Conservation (phyloP, 768 basidiomycete species). For the Agaricus blazei region DNA sequence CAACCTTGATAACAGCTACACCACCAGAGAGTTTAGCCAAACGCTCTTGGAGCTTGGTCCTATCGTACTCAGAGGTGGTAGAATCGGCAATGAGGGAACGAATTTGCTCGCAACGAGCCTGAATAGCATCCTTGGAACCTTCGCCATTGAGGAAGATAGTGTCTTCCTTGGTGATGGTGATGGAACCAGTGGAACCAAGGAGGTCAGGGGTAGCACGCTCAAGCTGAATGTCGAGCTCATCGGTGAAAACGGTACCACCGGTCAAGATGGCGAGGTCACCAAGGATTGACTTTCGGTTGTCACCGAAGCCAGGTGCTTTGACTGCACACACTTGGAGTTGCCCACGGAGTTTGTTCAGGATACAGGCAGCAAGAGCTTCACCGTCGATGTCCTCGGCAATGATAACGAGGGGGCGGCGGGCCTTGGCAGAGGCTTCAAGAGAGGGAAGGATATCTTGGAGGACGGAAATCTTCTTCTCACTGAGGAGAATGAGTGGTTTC, state of each 20-base stretch:
- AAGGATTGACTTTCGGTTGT: slow-evolving; percentile 98
- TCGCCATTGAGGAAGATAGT: slow-evolving; percentile 94
- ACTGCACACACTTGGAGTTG: slow-evolving; percentile 92
- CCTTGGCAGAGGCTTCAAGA: slow-evolving; percentile 75
- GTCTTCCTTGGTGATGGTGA: slow-evolving; percentile 97
- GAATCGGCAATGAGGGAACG: slow-evolving; percentile 75
- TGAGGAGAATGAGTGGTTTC: slow-evolving; percentile 90
- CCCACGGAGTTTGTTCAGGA: slow-evolving; percentile 98
- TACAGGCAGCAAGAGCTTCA: slow-evolving; percentile 95
- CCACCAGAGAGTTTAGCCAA: slow-evolving; percentile 94
- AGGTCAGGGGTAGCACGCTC: slow-evolving; percentile 85
- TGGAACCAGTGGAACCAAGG: slow-evolving; percentile 85
- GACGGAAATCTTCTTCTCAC: slow-evolving; percentile 96
- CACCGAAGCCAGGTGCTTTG: slow-evolving; percentile 98
- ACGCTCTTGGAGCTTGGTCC: slow-evolving; percentile 92
- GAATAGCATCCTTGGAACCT: slow-evolving; percentile 85
- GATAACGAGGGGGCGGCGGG: slow-evolving; percentile 87
- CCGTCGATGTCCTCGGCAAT: slow-evolving; percentile 98
- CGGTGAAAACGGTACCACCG: slow-evolving; percentile 96
- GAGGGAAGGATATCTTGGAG: slow-evolving; percentile 94
- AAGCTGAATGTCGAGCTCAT: slow-evolving; percentile 94
- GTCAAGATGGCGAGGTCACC: slow-evolving; percentile 97
- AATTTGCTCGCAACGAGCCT: slow-evolving; percentile 94
- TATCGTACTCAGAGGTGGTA: slow-evolving; percentile 90
- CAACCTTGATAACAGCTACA: slow-evolving; percentile 98